Evolutionary conservation across 208 protist species (phyloP).

Genomic region (Porcisia hertigi): DNA sequence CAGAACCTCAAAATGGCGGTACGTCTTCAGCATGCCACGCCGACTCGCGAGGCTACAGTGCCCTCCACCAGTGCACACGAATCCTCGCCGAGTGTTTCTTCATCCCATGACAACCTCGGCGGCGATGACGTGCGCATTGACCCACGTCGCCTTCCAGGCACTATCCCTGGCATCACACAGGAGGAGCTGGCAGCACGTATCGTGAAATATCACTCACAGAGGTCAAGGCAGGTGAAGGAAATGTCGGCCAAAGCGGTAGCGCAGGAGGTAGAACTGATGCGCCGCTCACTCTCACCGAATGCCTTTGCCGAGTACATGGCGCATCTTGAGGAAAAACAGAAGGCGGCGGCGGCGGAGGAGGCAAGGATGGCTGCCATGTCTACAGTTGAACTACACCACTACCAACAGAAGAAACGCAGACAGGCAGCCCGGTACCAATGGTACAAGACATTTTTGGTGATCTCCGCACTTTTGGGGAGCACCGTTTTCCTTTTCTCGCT

Average conservation of each 20-base stretch:
- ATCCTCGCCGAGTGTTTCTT: not conserved
- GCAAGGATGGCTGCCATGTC: constrained; percentile 64
- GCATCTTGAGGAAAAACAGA: constrained; percentile 33
- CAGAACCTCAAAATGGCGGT: not conserved
- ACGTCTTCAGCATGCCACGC: constrained; percentile 2
- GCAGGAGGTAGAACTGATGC: constrained; percentile 65
- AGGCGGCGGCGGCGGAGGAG: constrained; percentile 38
- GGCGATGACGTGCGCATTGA: constrained; percentile 39
- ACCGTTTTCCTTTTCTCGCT: constrained; percentile 69
- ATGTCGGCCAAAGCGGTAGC: constrained; percentile 22
- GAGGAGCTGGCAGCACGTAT: constrained; percentile 72
- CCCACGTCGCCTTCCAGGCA: constrained; percentile 50
- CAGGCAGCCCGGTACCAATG: constrained; percentile 40
- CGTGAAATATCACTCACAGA: constrained; percentile 26
- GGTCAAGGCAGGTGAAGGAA: constrained; percentile 18
- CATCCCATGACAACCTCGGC: not conserved
- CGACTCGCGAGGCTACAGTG: not conserved
- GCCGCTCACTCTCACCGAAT: constrained; percentile 53
- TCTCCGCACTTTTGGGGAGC: constrained; percentile 46
- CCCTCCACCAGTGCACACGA: not conserved
- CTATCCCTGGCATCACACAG: constrained; percentile 70
- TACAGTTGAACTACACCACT: constrained; percentile 56
- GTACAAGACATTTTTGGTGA: constrained; percentile 48
- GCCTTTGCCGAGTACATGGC: constrained; percentile 52
- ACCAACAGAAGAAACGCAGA: constrained; percentile 56